Evolutionary conservation across 306 rosid genomes (phyloP), one percentile per base, ranked within the genome.

Genomic region (Rosa multiflora): DNA sequence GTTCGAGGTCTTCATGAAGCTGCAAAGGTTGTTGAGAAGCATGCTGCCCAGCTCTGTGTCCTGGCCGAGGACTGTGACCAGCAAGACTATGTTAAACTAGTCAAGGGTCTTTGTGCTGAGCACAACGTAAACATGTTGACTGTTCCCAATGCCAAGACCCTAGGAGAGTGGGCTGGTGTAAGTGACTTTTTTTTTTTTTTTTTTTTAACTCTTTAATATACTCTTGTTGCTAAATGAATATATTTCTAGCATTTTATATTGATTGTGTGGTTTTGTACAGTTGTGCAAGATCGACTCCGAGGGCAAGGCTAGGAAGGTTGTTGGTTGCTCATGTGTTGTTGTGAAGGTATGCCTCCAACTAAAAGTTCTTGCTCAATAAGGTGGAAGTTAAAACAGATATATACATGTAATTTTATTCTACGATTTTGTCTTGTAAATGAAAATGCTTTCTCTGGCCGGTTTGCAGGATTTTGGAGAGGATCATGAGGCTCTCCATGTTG

Each of bases 91-190:
- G 90, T 89, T 53, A 94, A 94, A 75, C 90, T 94, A 1, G 94
- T 94, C 67, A 94, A 92, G 83, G 96, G 81, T 10, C 96, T 94
- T 26, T 94, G 98, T 49, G 91, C 93, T 0, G 97, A 94, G 79
- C 98, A 94, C 83, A 92, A 81, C 20, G 93, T 91, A 10, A 89
- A 90, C 75, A 80, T 94, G 74, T 68, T 94, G 83, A 85, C 96
- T 1, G 89, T 94, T 78, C 96, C 97, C 2, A 90, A 88, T 64
- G 90, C 98, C 23, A 94, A 94, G 81, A 94, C 94, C 51, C 97
- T 94, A 29, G 98, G 98, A 67, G 97, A 94, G 83, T 94, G 98
- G 98, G 91, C 91, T 73, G 97, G 98, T 77, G 98, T 94, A 90
- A 90, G 97, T 88, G 35, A 35, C 61, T 2, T 75, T 39, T 78